A percentile compares a stretch with the other conserved stretches of the same genome.
Conservation (phyloP, 352 stramenopile genomes). For the Phytopythium chamaehyphon region DNA sequence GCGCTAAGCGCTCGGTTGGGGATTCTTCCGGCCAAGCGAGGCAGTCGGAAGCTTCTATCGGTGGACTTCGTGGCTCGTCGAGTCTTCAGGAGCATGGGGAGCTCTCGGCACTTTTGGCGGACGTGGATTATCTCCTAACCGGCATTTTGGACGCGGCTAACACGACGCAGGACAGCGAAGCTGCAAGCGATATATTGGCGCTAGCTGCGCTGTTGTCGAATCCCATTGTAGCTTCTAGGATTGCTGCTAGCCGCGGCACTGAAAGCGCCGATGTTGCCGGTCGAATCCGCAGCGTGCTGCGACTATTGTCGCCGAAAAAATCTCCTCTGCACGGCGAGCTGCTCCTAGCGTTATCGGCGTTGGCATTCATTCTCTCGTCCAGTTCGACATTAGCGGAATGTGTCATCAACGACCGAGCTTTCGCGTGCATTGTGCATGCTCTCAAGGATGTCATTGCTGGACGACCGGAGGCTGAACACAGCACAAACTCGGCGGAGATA, state of each 20-base stretch:
- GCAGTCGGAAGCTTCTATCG: constrained; percentile 3
- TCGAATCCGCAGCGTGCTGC: constrained; percentile 32
- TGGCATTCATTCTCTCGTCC: constrained; percentile 37
- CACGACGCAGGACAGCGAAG: constrained; percentile 3
- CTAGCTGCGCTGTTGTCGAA: constrained; percentile 31
- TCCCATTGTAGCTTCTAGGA: constrained; percentile 21
- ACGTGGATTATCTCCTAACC: constrained; percentile 59
- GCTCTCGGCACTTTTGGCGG: constrained; percentile 42
- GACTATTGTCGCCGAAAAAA: constrained; percentile 9
- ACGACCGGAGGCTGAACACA: neutral
- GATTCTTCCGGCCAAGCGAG: too few relatives aligned
- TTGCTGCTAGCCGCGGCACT: constrained; percentile 23
- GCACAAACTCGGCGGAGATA: neutral
- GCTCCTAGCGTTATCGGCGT: constrained; percentile 7
- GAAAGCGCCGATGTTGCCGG: constrained; percentile 6
- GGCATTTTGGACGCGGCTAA: constrained; percentile 40
- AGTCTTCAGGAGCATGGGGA: constrained; percentile 58
- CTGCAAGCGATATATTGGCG: constrained; percentile 31
- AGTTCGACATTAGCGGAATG: constrained; percentile 26
- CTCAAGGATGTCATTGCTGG: constrained; percentile 8
- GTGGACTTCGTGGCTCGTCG: constrained; percentile 42
- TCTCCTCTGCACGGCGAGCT: neutral
- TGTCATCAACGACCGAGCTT: constrained; percentile 21
- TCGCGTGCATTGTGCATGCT: constrained; percentile 26
- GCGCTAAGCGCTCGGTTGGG: constrained; percentile 6